Conservation (phyloP, 225 moss, liverwort and hornwort species). For the Antitrichia curtipendula region DNA sequence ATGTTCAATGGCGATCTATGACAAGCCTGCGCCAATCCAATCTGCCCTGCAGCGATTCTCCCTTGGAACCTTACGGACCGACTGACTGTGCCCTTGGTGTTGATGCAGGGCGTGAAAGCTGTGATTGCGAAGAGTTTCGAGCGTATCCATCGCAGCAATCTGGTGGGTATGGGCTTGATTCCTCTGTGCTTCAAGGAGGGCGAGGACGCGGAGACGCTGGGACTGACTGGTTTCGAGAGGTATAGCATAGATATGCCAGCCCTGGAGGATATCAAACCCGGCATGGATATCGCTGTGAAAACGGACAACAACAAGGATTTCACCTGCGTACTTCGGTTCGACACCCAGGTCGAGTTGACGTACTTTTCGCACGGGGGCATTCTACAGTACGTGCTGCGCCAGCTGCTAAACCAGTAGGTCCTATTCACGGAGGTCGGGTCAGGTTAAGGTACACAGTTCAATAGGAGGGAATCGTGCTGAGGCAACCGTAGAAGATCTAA, state of each 20-base stretch:
- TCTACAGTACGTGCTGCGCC: too few relatives aligned
- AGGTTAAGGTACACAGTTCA: not conserved
- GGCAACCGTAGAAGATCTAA: not conserved
- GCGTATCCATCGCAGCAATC: slow-evolving; percentile 3
- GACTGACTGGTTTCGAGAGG: slow-evolving; percentile 62
- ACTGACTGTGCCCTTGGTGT: not conserved
- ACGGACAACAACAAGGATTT: too few relatives aligned
- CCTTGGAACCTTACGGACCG: not conserved
- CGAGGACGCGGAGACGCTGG: slow-evolving; percentile 61
- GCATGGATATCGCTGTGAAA: too few relatives aligned
- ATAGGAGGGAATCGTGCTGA: not conserved
- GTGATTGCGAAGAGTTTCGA: slow-evolving; percentile 97
- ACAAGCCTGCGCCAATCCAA: not conserved
- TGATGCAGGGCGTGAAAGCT: slow-evolving; percentile 78
- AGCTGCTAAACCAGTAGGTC: too few relatives aligned
- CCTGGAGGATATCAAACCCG: too few relatives aligned
- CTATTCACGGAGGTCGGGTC: too few relatives aligned
- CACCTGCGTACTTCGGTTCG: too few relatives aligned
- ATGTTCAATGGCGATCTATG: not conserved
- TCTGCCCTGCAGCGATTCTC: not conserved
- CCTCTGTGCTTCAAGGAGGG: slow-evolving; percentile 85
- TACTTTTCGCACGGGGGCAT: too few relatives aligned
- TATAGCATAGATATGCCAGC: too few relatives aligned
- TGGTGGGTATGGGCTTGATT: slow-evolving; percentile 90
- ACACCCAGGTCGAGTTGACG: too few relatives aligned